Conservation (phyloP, 2,329 filamentous ascomycete species). For the Neurospora crassa region DNA sequence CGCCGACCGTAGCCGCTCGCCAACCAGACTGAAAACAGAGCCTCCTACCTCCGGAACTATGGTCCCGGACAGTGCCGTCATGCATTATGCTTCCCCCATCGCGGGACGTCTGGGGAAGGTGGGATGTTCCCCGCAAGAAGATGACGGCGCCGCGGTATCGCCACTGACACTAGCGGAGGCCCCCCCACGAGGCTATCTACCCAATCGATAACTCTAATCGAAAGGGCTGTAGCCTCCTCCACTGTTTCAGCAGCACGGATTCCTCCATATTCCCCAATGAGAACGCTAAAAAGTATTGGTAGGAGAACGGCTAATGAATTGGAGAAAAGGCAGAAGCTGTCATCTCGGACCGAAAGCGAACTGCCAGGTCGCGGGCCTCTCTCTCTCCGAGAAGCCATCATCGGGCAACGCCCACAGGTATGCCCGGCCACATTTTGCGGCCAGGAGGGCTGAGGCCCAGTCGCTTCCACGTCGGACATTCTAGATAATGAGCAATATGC, state of each 20-base stretch:
- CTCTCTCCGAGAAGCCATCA: background rate
- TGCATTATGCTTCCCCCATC: background rate
- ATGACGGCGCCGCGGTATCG: background rate
- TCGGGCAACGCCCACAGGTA: background rate
- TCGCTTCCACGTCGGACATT: background rate
- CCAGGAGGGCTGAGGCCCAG: background rate
- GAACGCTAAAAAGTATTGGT: background rate
- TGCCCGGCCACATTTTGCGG: background rate
- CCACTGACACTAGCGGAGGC: background rate
- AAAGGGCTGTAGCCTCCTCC: background rate
- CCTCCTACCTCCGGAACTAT: background rate
- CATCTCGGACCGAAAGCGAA: background rate
- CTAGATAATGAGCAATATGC: background rate
- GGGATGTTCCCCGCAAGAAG: background rate
- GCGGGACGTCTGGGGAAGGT: background rate
- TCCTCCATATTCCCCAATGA: background rate
- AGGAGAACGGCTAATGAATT: background rate
- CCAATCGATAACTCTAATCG: background rate
- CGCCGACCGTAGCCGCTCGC: background rate
- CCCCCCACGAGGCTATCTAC: background rate
- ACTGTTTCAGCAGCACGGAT: background rate
- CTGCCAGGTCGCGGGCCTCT: background rate
- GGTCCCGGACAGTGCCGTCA: background rate
- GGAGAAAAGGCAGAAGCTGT: background rate
- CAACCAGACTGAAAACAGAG: background rate